These are phyloP conservation scores for Adansonia digitata DNA, from an alignment of 345 rosid species.

Conservation along the genomic window DNA sequence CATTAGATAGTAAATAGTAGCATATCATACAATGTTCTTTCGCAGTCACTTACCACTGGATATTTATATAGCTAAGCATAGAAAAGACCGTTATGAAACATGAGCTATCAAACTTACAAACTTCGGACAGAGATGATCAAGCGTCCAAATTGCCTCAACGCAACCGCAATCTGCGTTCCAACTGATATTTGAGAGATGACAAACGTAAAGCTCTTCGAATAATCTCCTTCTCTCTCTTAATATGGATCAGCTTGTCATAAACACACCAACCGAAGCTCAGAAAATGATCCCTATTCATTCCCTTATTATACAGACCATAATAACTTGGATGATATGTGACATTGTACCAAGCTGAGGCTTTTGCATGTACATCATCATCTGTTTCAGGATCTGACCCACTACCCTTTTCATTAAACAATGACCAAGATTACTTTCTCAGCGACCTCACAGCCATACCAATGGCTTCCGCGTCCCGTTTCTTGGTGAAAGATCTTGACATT, in stretches of 20 bases:
- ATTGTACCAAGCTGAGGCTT: conserved; percentile 45
- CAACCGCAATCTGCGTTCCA: background rate
- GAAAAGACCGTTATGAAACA: background rate
- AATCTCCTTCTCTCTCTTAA: conserved; percentile 11
- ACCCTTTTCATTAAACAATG: too few species aligned
- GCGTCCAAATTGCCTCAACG: background rate
- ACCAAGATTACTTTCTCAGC: too few species aligned
- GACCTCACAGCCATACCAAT: too few species aligned
- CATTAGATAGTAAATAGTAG: too few species aligned
- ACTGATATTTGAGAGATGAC: background rate
- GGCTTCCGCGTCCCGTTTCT: conserved; percentile 35
- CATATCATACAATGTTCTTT: too few species aligned
- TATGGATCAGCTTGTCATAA: conserved; percentile 24
- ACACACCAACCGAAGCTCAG: conserved; percentile 44
- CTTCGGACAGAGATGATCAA: background rate
- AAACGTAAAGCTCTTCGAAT: background rate
- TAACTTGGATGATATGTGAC: conserved; percentile 34
- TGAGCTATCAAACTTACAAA: background rate
- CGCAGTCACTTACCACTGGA: too few species aligned
- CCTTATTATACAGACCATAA: conserved; percentile 27
- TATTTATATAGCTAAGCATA: too few species aligned
- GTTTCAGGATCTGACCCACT: too few species aligned
- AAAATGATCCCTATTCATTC: conserved; percentile 21
- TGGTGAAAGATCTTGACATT: conserved; percentile 35
- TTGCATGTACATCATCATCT: conserved; percentile 26